A percentile compares a stretch with the other conserved stretches of the same genome.
Conservation (phyloP, 106 monocot species). For the Apostasia ramifera region DNA sequence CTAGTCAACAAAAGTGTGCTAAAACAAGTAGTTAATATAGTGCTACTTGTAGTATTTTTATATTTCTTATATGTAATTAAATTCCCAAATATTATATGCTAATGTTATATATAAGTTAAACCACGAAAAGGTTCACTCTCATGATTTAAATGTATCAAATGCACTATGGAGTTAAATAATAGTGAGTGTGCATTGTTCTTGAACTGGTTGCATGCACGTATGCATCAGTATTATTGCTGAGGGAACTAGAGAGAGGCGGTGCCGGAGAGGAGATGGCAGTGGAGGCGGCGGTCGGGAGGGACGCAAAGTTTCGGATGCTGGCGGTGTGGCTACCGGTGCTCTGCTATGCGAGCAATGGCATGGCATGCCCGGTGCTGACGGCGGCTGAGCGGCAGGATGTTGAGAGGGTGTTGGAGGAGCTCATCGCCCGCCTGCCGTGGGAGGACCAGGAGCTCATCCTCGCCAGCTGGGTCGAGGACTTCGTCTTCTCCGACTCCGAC, state of each 20-base stretch:
- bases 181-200: too few relatives aligned
- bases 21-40: too few relatives aligned
- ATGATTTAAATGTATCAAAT: too few relatives aligned
- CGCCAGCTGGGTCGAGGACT: slow-evolving; percentile 40
- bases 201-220: too few relatives aligned
- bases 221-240: slow-evolving; percentile 21
- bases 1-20: too few relatives aligned
- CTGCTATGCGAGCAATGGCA: slow-evolving; percentile 42
- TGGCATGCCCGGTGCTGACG: slow-evolving; percentile 31
- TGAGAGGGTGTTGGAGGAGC: slow-evolving; percentile 28
- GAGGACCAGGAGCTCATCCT: slow-evolving; percentile 54
- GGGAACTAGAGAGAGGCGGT: slow-evolving; percentile 19
- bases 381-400: slow-evolving; percentile 28
- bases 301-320: slow-evolving; percentile 41
- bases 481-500: slow-evolving; percentile 32
- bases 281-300: slow-evolving; percentile 31
- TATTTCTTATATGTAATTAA: too few relatives aligned
- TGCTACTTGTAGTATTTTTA: too few relatives aligned
- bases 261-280: too few relatives aligned
- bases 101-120: too few relatives aligned
- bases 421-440: slow-evolving; percentile 26
- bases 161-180: too few relatives aligned
- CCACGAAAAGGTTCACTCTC: too few relatives aligned
- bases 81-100: too few relatives aligned
- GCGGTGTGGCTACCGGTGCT: slow-evolving; percentile 45